Percentiles rank a stretch among this genome's conserved stretches.
These are phyloP conservation scores for Secale cereale DNA, from an alignment of 176 grass and related monocot genomes.

Conservation along the genomic window DNA sequence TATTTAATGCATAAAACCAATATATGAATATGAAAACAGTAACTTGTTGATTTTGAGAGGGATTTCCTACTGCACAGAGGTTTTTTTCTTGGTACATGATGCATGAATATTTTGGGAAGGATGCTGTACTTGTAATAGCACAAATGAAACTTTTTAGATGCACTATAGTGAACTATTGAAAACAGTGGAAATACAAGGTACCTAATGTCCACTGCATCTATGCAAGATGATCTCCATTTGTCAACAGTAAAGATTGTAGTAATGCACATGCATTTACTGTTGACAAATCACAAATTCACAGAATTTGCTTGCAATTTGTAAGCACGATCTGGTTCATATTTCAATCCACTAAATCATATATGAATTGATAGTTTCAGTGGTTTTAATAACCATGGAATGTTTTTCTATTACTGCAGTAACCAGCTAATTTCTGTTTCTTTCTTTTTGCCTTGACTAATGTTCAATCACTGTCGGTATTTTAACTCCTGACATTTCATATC, in stretches of 20 bases:
- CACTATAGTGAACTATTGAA: not conserved
- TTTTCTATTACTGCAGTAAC: not conserved
- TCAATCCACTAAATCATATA: not conserved
- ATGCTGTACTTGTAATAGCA: not conserved
- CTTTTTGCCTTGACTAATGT: not conserved
- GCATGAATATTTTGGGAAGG: not conserved
- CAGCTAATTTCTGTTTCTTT: not conserved
- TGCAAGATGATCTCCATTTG: not conserved
- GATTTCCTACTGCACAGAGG: not conserved
- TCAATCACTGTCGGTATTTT: not conserved
- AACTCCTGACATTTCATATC: not conserved
- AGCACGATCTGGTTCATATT: not conserved
- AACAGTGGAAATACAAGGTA: not conserved
- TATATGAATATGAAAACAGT: constrained; percentile 5
- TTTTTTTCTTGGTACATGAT: constrained; percentile 3
- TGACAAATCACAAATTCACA: not conserved
- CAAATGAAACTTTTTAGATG: constrained; percentile 10
- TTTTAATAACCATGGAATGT: not conserved
- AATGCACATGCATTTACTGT: not conserved
- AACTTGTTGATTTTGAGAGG: not conserved
- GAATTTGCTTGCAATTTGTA: not conserved
- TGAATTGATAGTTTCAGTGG: constrained; percentile 7
- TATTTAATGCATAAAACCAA: not conserved
- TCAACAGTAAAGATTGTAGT: not conserved
- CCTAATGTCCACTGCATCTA: not conserved